These are phyloP conservation scores for Arthrocladium fulminans DNA, from an alignment of 2,329 filamentous ascomycete species.

Conservation along the genomic window DNA sequence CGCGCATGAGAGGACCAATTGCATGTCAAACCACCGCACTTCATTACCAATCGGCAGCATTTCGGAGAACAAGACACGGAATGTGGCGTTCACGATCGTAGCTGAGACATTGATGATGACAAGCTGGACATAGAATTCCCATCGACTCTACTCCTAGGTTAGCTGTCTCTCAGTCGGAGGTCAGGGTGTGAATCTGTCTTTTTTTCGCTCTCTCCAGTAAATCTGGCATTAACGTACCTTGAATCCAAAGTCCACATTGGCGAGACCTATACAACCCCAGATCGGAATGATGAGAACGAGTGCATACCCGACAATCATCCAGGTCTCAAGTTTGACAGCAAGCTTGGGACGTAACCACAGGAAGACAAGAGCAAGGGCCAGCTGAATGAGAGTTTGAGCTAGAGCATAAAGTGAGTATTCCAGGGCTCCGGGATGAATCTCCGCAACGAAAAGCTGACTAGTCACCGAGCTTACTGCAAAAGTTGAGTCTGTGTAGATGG, in stretches of 20 bases:
- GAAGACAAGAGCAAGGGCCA: no score
- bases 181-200: no score
- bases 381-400: no score
- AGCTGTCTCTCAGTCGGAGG: no score
- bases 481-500: constrained; percentile 3
- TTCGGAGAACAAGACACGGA: constrained; percentile 4
- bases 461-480: constrained; percentile 3
- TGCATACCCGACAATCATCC: constrained; percentile 63
- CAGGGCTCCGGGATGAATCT: not conserved
- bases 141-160: not conserved
- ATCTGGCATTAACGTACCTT: constrained; percentile 7
- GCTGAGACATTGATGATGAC: not conserved
- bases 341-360: no score
- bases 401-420: constrained; percentile 7
- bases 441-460: constrained; percentile 1
- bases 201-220: no score
- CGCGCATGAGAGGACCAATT: not conserved
- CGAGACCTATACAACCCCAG: constrained; percentile 9
- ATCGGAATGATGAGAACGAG: constrained; percentile 44
- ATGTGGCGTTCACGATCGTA: constrained; percentile 3
- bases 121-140: constrained; percentile 9
- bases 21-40: constrained; percentile 6
- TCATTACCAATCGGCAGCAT: not conserved
- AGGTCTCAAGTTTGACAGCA: constrained; percentile 45
- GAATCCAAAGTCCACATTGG: not conserved